Evolutionary conservation across 148 eudicot species (phyloP).

Genomic region (Linanthus parryae): DNA sequence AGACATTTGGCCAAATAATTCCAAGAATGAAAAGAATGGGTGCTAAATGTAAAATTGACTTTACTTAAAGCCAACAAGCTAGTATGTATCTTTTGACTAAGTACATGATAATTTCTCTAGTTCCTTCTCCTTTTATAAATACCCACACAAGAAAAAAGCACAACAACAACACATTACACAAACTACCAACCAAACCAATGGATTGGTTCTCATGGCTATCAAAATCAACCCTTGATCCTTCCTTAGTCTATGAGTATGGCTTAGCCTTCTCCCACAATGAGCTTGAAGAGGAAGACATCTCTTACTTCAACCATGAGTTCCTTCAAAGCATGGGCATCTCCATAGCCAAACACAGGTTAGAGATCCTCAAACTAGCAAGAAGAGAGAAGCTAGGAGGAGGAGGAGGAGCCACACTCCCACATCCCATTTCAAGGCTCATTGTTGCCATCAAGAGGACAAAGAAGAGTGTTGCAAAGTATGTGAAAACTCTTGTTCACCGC

Average conservation of each 20-base stretch:
- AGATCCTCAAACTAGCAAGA: conserved; percentile 73
- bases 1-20: too few relatives aligned
- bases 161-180: too few relatives aligned
- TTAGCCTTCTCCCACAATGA: conserved; percentile 60
- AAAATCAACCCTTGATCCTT: conserved; percentile 61
- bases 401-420: background rate
- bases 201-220: conserved; percentile 93
- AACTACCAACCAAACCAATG: conserved; percentile 47
- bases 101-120: too few relatives aligned
- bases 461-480: conserved; percentile 30
- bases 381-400: too few relatives aligned
- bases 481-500: conserved; percentile 30
- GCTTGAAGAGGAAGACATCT: conserved; percentile 77
- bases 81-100: too few relatives aligned
- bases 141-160: too few relatives aligned
- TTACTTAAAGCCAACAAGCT: too few relatives aligned
- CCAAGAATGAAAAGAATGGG: too few relatives aligned
- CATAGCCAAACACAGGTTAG: conserved; percentile 89
- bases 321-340: conserved; percentile 93
- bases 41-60: too few relatives aligned
- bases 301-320: conserved; percentile 80
- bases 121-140: too few relatives aligned
- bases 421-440: conserved; percentile 20
- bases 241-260: conserved; percentile 66
- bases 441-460: conserved; percentile 35